phyloP scores from a whole-genome alignment of 2,329 filamentous ascomycete species.

The Hymenoscyphus scutula region DNA sequence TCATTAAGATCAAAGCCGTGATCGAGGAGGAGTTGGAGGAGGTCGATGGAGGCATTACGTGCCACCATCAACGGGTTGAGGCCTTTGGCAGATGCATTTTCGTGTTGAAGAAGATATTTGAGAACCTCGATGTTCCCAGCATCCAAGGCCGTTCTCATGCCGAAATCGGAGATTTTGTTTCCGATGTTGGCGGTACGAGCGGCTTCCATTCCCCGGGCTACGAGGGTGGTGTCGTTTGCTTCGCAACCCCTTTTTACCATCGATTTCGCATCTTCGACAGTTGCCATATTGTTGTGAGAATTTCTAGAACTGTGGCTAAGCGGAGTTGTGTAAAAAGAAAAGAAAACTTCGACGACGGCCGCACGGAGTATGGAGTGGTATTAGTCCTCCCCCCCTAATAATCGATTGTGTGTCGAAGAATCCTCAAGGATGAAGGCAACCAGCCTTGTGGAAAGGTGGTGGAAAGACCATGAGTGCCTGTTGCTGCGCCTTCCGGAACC shows the following conservation, averaged over 20 bases:
- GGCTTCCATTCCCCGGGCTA: background rate
- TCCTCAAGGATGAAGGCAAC: no score
- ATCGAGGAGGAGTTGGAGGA: slow-evolving; percentile 4
- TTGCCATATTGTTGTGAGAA: no score
- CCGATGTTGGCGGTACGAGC: background rate
- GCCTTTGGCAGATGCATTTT: background rate
- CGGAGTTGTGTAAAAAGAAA: no score
- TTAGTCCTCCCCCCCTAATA: no score
- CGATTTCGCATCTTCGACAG: no score
- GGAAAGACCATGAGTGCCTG: no score
- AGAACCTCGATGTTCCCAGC: background rate
- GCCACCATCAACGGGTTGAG: slow-evolving; percentile 1
- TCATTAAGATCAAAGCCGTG: slow-evolving; percentile 8
- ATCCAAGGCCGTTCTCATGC: background rate
- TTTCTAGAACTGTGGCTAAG: no score
- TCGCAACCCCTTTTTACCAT: slow-evolving; percentile 3
- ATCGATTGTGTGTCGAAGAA: no score
- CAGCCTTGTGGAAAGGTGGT: no score
- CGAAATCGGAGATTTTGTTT: background rate
- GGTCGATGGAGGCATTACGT: background rate
- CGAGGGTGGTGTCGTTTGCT: background rate
- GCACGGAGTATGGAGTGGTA: no score
- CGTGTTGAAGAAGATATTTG: background rate
- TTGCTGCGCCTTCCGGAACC: no score
- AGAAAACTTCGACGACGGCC: no score